Evolutionary conservation across 1,284 basidiomycete species (phyloP).

Genomic region (Ceratobasidium sp.): DNA sequence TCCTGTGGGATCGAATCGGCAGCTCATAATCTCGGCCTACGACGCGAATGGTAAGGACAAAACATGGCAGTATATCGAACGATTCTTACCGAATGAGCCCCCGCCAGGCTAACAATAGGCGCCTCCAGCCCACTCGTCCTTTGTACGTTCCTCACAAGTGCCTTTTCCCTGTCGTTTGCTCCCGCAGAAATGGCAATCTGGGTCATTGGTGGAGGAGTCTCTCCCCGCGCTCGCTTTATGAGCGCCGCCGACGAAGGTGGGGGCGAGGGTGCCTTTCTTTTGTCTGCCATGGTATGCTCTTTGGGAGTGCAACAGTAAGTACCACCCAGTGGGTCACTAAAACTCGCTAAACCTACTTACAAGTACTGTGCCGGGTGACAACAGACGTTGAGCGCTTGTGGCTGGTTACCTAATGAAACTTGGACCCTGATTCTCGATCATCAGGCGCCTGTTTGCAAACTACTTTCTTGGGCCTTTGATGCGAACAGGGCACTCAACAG

Average conservation of each 20-base stretch:
- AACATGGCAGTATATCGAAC: neutral
- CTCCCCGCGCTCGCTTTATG: slow-evolving; percentile 67
- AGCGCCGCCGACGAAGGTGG: slow-evolving; percentile 61
- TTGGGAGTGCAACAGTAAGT: neutral
- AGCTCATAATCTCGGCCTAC: slow-evolving; percentile 77
- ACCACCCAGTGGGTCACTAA: neutral
- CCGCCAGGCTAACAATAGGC: slow-evolving; percentile 78
- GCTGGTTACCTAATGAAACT: slow-evolving; percentile 9
- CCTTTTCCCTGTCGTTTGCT: slow-evolving; percentile 72
- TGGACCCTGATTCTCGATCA: neutral
- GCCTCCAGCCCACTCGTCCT: slow-evolving; percentile 79
- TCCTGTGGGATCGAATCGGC: slow-evolving; percentile 80
- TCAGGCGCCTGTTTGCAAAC: no score
- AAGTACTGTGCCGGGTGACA: neutral
- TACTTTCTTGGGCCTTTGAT: no score
- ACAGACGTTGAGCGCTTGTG: slow-evolving; percentile 14
- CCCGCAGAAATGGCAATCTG: slow-evolving; percentile 78
- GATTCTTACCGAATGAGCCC: slow-evolving; percentile 69
- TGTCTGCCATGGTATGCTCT: slow-evolving; percentile 20
- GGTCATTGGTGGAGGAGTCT: slow-evolving; percentile 58
- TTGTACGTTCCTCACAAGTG: slow-evolving; percentile 75
- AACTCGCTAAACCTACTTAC: neutral
- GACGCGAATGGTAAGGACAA: slow-evolving; percentile 3
- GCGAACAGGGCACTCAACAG: no score
- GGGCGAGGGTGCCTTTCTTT: slow-evolving; percentile 44